A percentile compares a stretch with the other conserved stretches of the same genome.
These are phyloP conservation scores for Oryza meyeriana DNA, from an alignment of 176 grass and related monocot genomes.

Conservation along the genomic window DNA sequence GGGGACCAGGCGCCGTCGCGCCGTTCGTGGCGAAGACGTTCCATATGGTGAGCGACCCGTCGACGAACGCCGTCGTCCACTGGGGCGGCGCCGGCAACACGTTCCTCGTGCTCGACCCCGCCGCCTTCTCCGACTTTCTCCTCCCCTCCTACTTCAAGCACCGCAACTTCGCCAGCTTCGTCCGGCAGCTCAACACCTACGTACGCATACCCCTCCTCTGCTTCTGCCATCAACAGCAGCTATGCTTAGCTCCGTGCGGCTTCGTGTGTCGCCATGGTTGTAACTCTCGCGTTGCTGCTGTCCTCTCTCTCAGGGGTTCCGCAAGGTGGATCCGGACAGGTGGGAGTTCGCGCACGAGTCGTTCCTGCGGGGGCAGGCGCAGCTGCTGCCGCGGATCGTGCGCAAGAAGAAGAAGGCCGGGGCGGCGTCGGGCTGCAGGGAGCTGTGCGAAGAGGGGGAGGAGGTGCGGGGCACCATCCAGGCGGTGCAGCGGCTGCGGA, in stretches of 20 bases:
- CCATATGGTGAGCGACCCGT: conserved; percentile 57
- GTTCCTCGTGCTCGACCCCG: conserved; percentile 50
- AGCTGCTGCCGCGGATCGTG: conserved; percentile 48
- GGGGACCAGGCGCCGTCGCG: conserved; percentile 4
- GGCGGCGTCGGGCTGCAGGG: background rate
- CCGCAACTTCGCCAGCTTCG: conserved; percentile 90
- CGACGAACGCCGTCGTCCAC: conserved; percentile 50
- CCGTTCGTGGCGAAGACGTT: conserved; percentile 69
- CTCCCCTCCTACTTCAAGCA: conserved; percentile 89
- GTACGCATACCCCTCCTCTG: conserved; percentile 28
- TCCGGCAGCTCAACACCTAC: conserved; percentile 95
- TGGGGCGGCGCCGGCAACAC: conserved; percentile 53
- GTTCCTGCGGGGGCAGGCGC: conserved; percentile 48
- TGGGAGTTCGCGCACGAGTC: conserved; percentile 71
- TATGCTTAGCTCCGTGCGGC: too few relatives aligned
- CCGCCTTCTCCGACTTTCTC: conserved; percentile 58
- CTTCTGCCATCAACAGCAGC: background rate
- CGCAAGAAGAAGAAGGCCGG: conserved; percentile 51
- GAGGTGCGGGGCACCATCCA: conserved; percentile 51
- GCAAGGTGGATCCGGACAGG: conserved; percentile 54
- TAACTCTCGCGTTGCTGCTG: too few relatives aligned
- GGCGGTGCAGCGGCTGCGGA: conserved; percentile 44
- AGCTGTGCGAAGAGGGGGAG: conserved; percentile 35
- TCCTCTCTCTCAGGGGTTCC: conserved; percentile 36
- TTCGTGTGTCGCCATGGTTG: background rate